Base-by-base conservation (phyloP, 257 asterid species). In the Scutellaria baicalensis region DNA sequence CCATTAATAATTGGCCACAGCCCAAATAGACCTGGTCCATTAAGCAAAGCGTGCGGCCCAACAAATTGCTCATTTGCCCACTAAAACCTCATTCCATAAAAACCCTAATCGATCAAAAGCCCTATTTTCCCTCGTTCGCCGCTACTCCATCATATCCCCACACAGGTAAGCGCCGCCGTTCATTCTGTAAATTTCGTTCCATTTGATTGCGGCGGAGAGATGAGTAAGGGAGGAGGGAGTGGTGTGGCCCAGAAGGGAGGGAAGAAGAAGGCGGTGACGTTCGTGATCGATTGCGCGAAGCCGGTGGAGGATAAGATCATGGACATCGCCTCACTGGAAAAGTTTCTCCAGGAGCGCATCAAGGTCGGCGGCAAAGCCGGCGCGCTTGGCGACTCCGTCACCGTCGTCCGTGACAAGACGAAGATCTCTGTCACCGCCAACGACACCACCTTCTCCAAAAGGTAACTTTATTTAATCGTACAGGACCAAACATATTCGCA, bases 351-450 rank as follows among this genome's bases (percentile, higher is more conserved):
- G 74, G 89, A 84, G 69, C 77, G 90, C 64, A 85, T 85, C 73
- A 85, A 85, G 77, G 88, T 85, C 42, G 83, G 79, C 31, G 88
- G 88, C 1, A 82, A 85, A 74, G 70, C 86, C 50, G 90, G 90
- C 44, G 83, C 84, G 7, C 88, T 85, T 16, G 90, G 88, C 1
- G 88, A 85, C 21, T 23, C 84, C 38, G 86, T 85, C 35, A 74
- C 80, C 17, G 72, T 85, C 54, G 69, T 64, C 48, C 88, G 88
- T 6, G 86, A 82, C 49, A 85, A 85, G 80, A 68, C 64, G 35
- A 85, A 80, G 79, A 82, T 85, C 68, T 70, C 86, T 21, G 84
- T 85, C 52, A 80, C 84, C 31, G 78, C 90, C 10, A 69, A 36
- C 23, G 90, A 85, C 27, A 68, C 84, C 47, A 7, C 74, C 66